These are phyloP conservation scores for Trichosanthes cucumerina DNA, from an alignment of 306 rosid genomes.

Conservation along the genomic window DNA sequence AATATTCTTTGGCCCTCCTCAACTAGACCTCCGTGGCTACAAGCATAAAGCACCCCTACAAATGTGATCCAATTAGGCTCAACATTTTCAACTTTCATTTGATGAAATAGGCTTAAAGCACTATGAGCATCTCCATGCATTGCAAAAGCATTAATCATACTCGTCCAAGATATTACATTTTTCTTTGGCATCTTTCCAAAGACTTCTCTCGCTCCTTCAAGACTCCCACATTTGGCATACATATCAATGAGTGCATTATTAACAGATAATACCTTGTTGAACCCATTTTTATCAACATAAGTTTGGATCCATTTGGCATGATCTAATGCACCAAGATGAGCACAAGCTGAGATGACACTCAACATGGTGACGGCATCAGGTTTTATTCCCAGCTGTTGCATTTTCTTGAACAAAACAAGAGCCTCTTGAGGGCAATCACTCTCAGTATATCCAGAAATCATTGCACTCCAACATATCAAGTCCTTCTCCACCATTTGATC, in stretches of 20 bases:
- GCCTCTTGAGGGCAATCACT: slow-evolving; percentile 68
- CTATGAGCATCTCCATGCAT: slow-evolving; percentile 60
- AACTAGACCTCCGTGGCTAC: slow-evolving; percentile 77
- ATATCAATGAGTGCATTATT: slow-evolving; percentile 70
- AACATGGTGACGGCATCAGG: slow-evolving; percentile 68
- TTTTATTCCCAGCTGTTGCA: slow-evolving; percentile 28
- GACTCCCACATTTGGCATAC: slow-evolving; percentile 64
- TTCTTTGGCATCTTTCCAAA: slow-evolving; percentile 53
- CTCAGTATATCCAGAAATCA: slow-evolving; percentile 73
- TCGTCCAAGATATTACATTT: slow-evolving; percentile 71
- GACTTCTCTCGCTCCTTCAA: slow-evolving; percentile 51
- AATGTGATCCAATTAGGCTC: slow-evolving; percentile 74
- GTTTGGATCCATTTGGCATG: slow-evolving; percentile 51
- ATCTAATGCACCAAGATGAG: slow-evolving; percentile 50
- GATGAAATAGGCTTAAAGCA: slow-evolving; percentile 45
- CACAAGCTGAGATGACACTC: slow-evolving; percentile 70
- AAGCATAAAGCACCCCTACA: slow-evolving; percentile 81
- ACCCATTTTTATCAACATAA: slow-evolving; percentile 43
- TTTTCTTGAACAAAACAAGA: slow-evolving; percentile 50
- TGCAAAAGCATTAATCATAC: slow-evolving; percentile 68
- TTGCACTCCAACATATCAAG: slow-evolving; percentile 72
- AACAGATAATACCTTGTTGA: slow-evolving; percentile 38
- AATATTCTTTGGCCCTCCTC: slow-evolving; percentile 48
- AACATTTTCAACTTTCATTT: slow-evolving; percentile 44
- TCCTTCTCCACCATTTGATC: slow-evolving; percentile 55